Base-by-base conservation (phyloP, 2,329 filamentous ascomycete genomes). In the Trichoderma lentiforme region DNA sequence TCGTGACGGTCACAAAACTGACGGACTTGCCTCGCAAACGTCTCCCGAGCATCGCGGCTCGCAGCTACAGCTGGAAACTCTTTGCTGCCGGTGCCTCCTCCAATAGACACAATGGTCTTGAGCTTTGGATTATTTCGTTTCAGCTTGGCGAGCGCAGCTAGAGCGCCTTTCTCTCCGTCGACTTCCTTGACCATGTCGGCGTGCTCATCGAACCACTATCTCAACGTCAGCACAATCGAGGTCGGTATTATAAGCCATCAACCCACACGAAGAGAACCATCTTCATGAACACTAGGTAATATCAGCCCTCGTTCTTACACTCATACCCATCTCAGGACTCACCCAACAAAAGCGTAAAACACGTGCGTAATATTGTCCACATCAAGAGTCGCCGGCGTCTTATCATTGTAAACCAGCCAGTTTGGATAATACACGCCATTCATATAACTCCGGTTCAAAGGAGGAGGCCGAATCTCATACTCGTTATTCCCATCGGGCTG, bases 331-430 rank as follows among this genome's bases (percentile, higher is more conserved):
- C 6, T 24, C 7, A 24, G 63, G 12, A 71, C 78, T 72, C 74
- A 82, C 82, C 82, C 87, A 72, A 89, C 86, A 83, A 91, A 91
- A 26, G 90, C 87, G 76, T 91, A 91, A 76, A 90, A 89, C 8
- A 91, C 82, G 76, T 91, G 89, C 7, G 89, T 90, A 71, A 91
- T 85, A 70, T 85, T 85, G 51, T 85, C 82, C 74, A 88, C 80
- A 69, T 87, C 85, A 68, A 91, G 77, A 6, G 84, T 86, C 0
- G 88, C 89, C 0, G 90, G 90, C n/a, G 88, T 85, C 70, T 88
- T 86, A 69, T 86, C 83, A 73, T 85, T 85, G 80, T 91, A 91
- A 71, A 90, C 85, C 71, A 85, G 83, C 89, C 89, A 91, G 74
- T 89, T 91, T 6, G 90, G 89, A 78, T 91, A 92, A 80, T 91